These are phyloP conservation scores for Mesotaenium endlicherianum DNA, from an alignment of 139 green algal genomes.

Conservation along the genomic window DNA sequence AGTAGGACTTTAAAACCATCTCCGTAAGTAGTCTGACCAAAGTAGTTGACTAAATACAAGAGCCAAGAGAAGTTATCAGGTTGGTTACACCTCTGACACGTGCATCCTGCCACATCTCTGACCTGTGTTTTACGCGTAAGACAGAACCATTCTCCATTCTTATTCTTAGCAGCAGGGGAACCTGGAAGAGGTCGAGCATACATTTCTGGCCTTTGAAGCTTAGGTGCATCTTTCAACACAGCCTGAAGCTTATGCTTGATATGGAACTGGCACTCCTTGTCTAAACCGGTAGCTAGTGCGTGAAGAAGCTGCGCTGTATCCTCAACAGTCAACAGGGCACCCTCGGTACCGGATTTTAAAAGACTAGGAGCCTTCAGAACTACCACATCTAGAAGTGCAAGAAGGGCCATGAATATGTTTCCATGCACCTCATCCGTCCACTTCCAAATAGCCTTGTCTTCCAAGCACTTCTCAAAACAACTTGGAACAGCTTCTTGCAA, in stretches of 20 bases:
- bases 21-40: constrained; percentile 42
- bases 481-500: constrained; percentile 43
- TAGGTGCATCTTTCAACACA: not conserved
- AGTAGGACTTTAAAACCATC: constrained; percentile 36
- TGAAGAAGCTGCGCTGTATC: constrained; percentile 7
- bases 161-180: not conserved
- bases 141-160: constrained; percentile 7
- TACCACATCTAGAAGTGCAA: constrained; percentile 36
- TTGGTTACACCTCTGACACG: constrained; percentile 9
- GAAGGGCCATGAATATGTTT: constrained; percentile 43
- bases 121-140: constrained; percentile 5
- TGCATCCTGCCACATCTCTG: not conserved
- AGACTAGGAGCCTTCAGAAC: constrained; percentile 35
- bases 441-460: constrained; percentile 40
- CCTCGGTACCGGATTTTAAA: not conserved
- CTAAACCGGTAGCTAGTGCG: constrained; percentile 15
- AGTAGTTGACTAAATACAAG: constrained; percentile 52
- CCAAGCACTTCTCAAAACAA: constrained; percentile 58
- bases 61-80: constrained; percentile 22
- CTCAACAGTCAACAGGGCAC: too few relatives aligned
- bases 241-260: constrained; percentile 35
- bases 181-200: not conserved
- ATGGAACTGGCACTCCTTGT: constrained; percentile 43
- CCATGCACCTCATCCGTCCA: constrained; percentile 46
- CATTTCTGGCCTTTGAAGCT: not conserved